Conservation (phyloP, 345 rosid species). For the Citrus trifoliata region DNA sequence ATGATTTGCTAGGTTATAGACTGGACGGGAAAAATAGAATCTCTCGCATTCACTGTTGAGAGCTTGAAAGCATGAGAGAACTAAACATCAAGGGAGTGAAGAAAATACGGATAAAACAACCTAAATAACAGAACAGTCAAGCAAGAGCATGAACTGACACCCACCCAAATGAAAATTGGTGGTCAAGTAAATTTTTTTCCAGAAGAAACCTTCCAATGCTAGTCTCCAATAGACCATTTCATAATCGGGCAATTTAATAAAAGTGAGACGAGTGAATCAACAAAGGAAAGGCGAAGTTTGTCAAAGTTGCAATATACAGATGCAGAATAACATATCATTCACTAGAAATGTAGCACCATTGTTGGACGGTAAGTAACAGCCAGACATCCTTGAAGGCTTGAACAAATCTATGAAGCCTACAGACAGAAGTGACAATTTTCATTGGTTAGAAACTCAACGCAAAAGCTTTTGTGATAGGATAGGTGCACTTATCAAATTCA, state of each 20-base stretch:
- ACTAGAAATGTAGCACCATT: background rate
- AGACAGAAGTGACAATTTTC: background rate
- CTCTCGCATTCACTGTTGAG: background rate
- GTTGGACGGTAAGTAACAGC: background rate
- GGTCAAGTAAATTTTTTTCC: background rate
- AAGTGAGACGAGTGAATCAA: too few species aligned
- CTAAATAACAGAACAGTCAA: background rate
- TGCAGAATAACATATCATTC: background rate
- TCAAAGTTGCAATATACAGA: background rate
- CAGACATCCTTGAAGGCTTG: background rate
- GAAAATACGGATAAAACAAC: background rate
- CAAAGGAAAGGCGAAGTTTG: too few species aligned
- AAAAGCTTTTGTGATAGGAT: background rate
- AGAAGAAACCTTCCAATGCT: background rate
- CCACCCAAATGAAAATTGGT: background rate
- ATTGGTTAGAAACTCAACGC: background rate
- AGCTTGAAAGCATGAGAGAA: background rate
- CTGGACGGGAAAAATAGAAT: background rate
- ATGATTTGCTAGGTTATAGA: background rate
- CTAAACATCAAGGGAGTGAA: background rate
- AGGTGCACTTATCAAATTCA: background rate
- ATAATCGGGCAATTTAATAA: too few species aligned
- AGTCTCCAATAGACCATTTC: background rate
- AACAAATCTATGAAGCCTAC: background rate
- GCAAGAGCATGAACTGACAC: background rate